Base-by-base conservation (phyloP, 306 rosid species). In the Amphicarpaea edgeworthii region DNA sequence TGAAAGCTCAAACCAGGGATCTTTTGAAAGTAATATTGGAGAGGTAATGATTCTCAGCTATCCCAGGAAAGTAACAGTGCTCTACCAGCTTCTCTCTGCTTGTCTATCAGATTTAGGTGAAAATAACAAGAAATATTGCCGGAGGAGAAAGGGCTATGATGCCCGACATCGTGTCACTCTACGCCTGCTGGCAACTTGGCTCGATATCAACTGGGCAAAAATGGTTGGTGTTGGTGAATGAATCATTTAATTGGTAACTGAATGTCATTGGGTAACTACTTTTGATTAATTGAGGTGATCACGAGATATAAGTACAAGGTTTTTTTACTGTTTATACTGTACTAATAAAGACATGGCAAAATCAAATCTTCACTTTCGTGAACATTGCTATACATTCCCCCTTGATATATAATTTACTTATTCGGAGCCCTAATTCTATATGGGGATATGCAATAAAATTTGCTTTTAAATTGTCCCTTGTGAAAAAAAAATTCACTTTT, bases 151-250 rank as follows among this genome's bases (percentile, higher is more conserved):
- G 76, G 96, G 95, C 6, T 94, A 90, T 23, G 98, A 94, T 86
- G 93, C 98, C 77, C 90, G 98, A 15, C 93, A 92, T 77, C 92
- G 93, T 50, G 93, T 86, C 70, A 88, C 96, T 54, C 79, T 94
- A 68, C 90, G 93, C 24, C 68, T 90, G 82, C 82, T 94, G 73
- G 90, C 97, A 63, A 90, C 95, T 72, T 94, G 98, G 98, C 87
- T 94, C 38, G 96, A 92, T 84, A 62, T 94, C 84, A 84, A 94
- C 80, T 90, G 97, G 97, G 67, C 74, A 58, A 87, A 87, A 84
- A 79, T 94, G 97, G 98, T 94, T 72, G 77, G 88, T 82, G 98
- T 94, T 72, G 77, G 88, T 82, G 53, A 73, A 75, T 65, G 77
- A 77, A 47, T 83, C 66, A 77, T 47, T 45, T 60, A 42, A 19